These are phyloP conservation scores for Fusarium subtropicale DNA, from an alignment of 2,329 filamentous ascomycete genomes.

Conservation along the genomic window DNA sequence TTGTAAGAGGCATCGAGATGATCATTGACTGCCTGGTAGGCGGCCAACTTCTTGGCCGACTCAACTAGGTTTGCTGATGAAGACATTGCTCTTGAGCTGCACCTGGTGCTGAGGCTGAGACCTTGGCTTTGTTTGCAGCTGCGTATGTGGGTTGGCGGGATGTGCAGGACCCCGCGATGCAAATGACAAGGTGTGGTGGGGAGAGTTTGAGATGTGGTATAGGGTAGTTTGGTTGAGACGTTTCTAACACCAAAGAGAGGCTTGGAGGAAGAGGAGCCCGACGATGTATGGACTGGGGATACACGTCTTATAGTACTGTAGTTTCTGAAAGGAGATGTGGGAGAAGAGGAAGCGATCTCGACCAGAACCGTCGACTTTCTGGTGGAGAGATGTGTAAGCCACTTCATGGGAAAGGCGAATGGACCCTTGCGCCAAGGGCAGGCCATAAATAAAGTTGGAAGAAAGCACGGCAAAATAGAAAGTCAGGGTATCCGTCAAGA, in stretches of 20 bases:
- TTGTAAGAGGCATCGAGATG: slow-evolving; percentile 73
- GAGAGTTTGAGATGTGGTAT: slow-evolving; percentile 28
- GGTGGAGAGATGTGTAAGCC: slow-evolving; percentile 29
- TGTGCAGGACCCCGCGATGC: slow-evolving; percentile 36
- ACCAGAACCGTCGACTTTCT: slow-evolving; percentile 11
- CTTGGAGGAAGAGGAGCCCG: neutral
- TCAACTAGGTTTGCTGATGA: slow-evolving; percentile 66
- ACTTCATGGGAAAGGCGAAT: slow-evolving; percentile 25
- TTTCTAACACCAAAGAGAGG: neutral
- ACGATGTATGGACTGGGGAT: neutral
- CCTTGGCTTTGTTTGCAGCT: slow-evolving; percentile 25
- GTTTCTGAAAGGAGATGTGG: neutral
- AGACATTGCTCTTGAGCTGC: slow-evolving; percentile 50
- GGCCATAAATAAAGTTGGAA: slow-evolving; percentile 13
- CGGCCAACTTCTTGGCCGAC: slow-evolving; percentile 79
- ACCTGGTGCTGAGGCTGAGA: slow-evolving; percentile 24
- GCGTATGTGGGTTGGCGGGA: slow-evolving; percentile 29
- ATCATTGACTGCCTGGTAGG: slow-evolving; percentile 77
- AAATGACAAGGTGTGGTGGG: slow-evolving; percentile 34
- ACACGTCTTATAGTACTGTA: neutral
- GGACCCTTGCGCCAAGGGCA: slow-evolving; percentile 4
- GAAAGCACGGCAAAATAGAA: slow-evolving; percentile 18
- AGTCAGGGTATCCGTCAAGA: slow-evolving; percentile 16
- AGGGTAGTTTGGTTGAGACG: slow-evolving; percentile 30
- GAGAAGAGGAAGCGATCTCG: slow-evolving; percentile 17